Percentiles rank a stretch among this genome's conserved stretches.
Evolutionary conservation across 2,329 filamentous ascomycete genomes (phyloP).

Genomic region (Ophiostoma angusticollis): DNA sequence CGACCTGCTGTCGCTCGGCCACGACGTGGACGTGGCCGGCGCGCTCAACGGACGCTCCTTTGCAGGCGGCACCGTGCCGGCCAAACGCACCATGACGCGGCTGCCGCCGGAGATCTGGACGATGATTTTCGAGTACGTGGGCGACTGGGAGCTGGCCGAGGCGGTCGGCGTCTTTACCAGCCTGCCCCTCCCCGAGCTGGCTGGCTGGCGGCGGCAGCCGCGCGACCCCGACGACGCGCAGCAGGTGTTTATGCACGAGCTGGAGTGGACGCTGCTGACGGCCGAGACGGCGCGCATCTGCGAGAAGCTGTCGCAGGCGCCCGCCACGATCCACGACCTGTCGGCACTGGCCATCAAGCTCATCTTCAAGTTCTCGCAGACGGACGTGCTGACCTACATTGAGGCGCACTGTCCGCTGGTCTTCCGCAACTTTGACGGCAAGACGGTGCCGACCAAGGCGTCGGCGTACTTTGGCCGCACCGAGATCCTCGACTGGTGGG

Average conservation of each 20-base stretch:
- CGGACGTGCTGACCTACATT: conserved; percentile 59
- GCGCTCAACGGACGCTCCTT: conserved; percentile 16
- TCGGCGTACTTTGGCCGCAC: conserved; percentile 75
- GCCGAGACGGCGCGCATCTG: conserved; percentile 59
- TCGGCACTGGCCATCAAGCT: conserved; percentile 75
- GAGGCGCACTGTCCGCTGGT: conserved; percentile 53
- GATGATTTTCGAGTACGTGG: conserved; percentile 69
- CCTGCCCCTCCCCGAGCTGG: conserved; percentile 49
- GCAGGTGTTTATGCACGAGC: conserved; percentile 59
- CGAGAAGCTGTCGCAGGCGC: conserved; percentile 57
- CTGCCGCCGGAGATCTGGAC: conserved; percentile 84
- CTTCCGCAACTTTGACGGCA: conserved; percentile 76
- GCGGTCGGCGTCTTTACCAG: conserved; percentile 71
- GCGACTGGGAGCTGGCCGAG: conserved; percentile 83
- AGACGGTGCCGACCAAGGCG: conserved; percentile 75
- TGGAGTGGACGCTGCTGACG: conserved; percentile 76
- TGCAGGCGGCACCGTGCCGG: conserved; percentile 9
- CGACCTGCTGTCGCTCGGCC: conserved; percentile 59
- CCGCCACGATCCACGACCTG: conserved; percentile 55
- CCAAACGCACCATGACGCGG: conserved; percentile 25
- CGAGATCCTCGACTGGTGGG: conserved; percentile 86
- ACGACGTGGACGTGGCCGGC: conserved; percentile 52
- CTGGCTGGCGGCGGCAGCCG: conserved; percentile 53
- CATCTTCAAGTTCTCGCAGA: conserved; percentile 82
- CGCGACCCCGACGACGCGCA: conserved; percentile 49